Conservation (phyloP, 2,329 filamentous ascomycete species). For the Pestalotiopsis sp. region DNA sequence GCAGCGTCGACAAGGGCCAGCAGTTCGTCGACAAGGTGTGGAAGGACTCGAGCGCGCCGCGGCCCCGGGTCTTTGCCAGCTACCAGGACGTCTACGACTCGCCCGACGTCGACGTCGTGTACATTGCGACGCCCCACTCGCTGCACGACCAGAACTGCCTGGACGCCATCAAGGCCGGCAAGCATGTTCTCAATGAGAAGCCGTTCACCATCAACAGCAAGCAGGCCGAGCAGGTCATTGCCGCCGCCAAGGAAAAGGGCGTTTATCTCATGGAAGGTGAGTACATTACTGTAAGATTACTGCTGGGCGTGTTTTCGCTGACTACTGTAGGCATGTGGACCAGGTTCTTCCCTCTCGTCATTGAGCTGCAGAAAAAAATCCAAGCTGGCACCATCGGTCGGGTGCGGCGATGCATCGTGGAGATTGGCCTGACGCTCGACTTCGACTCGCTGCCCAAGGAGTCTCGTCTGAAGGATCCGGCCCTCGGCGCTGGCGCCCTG, state of each 20-base stretch:
- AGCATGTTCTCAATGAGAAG: not conserved
- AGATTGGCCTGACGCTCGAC: not conserved
- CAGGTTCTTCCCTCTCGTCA: not conserved
- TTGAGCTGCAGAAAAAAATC: not conserved
- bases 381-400: not conserved
- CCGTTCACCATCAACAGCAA: not conserved
- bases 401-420: not conserved
- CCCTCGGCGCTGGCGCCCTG: not conserved
- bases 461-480: not conserved
- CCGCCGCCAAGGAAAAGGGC: not conserved
- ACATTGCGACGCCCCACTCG: not conserved
- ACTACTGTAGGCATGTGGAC: not conserved
- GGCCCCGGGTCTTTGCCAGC: not conserved
- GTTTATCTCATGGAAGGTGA: constrained; percentile 1
- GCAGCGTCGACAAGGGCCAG: not conserved
- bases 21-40: not conserved
- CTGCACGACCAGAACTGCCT: not conserved
- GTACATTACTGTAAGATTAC: not conserved
- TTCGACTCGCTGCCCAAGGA: not conserved
- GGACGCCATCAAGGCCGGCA: not conserved
- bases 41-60: not conserved
- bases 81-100: not conserved
- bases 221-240: not conserved
- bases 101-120: not conserved
- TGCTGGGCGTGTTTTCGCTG: not conserved